phyloP scores from a whole-genome alignment of 331 rosid genomes.

The Spiraea crenata region DNA sequence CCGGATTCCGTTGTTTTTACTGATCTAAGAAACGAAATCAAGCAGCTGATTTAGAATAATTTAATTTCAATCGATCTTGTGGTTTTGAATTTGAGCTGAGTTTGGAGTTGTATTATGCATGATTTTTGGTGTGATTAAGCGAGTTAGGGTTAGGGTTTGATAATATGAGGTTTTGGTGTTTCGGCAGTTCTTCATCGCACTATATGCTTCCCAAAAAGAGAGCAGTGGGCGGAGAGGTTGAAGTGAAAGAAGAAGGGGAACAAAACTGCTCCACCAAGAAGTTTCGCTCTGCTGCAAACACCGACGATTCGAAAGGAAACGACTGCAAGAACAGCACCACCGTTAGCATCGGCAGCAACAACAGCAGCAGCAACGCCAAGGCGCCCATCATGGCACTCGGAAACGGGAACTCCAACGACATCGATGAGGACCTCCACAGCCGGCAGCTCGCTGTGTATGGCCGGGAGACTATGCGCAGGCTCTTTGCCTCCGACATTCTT shows the following conservation, averaged over 20 bases:
- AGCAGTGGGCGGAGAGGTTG: slow-evolving; percentile 32
- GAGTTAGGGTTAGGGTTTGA: slow-evolving; percentile 7
- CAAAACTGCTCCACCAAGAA: slow-evolving; percentile 16
- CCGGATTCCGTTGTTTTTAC: not conserved
- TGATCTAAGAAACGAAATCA: not conserved
- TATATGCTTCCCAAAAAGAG: slow-evolving; percentile 45
- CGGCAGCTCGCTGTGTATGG: slow-evolving; percentile 30
- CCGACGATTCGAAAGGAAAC: slow-evolving; percentile 10
- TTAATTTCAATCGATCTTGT: not conserved
- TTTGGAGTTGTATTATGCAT: not conserved
- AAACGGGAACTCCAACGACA: slow-evolving; percentile 11
- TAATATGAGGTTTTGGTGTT: slow-evolving; percentile 7
- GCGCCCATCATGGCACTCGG: slow-evolving; percentile 25
- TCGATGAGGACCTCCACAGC: slow-evolving; percentile 34
- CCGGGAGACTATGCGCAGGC: slow-evolving; percentile 32
- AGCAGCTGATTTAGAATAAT: not conserved
- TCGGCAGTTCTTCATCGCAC: slow-evolving; percentile 34
- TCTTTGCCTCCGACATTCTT: slow-evolving; percentile 27
- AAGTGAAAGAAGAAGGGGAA: slow-evolving; percentile 18
- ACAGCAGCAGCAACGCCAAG: not conserved
- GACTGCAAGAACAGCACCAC: not conserved
- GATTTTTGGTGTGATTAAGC: not conserved
- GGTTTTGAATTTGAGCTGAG: not conserved
- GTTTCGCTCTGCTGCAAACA: slow-evolving; percentile 13
- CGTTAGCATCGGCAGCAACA: not conserved